Evolutionary conservation across 352 stramenopile genomes (phyloP), one percentile per base, ranked within the genome.

Genomic region (Globisporangium sylvaticum): DNA sequence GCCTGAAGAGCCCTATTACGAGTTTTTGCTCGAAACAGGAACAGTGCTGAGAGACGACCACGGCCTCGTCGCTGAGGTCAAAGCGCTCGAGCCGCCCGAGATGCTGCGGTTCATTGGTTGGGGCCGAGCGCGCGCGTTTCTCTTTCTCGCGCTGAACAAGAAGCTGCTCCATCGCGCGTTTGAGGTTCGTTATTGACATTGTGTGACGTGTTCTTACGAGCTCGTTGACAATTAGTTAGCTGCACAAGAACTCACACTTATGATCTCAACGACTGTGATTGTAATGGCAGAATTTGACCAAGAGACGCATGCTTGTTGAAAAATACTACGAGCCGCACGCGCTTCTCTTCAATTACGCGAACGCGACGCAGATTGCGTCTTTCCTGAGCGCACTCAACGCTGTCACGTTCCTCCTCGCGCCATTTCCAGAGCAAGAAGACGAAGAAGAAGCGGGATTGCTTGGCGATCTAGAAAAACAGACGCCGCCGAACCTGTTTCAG

Each of bases 1-100:
- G 83, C 84, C 84, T 8, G 87, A 94, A 70, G 83, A 83, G 53
- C 79, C 83, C 14, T 94, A 90, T 60, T 89, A 87, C 59, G 72
- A 77, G 37, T 92, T 94, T 34, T 67, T 94, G 44, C 32, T 90
- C 14, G 75, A 94, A 48, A 86, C 85, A 6, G 67, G 67, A 0
- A 67, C 73, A 0, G 87, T 94, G 7, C 66, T 94, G 10, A 75
- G 87, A 12, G 84, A 94, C 55, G 87, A 94, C 58, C 57, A 76
- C n/a, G 78, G 76, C 0, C 78, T 94, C n/a, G 79, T 91, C 20
- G 72, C 68, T 0, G 71, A 90, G 64, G 81, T 88, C 9, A 71
- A 83, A 54, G 58, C 67, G 10, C 65, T 84, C 12, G 34, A 68
- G 15, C 54, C 72, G 20, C 71, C 75, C 14, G 37, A 44, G 15